Conservation (phyloP, 2,329 filamentous ascomycete species). For the Pyrenophora tritici-repentis region DNA sequence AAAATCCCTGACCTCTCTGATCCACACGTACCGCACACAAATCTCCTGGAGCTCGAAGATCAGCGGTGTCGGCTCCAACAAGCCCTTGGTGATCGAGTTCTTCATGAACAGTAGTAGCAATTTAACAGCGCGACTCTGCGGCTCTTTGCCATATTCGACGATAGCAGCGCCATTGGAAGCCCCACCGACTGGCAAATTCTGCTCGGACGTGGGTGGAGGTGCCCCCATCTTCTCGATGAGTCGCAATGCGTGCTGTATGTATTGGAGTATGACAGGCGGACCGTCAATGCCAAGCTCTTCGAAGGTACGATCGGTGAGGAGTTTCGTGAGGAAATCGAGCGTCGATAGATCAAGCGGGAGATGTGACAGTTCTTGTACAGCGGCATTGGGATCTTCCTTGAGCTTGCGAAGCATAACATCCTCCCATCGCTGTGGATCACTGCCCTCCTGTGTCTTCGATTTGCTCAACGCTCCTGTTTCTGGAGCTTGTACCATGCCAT, state of each 20-base stretch:
- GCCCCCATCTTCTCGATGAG: constrained; percentile 40
- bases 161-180: constrained; percentile 1
- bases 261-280: constrained; percentile 37
- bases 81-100: constrained; percentile 43
- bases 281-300: constrained; percentile 30
- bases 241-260: constrained; percentile 47
- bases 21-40: constrained; percentile 48
- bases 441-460: neutral
- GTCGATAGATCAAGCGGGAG: constrained; percentile 45
- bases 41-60: constrained; percentile 50
- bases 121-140: constrained; percentile 44
- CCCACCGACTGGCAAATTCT: constrained; percentile 4
- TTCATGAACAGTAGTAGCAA: constrained; percentile 47
- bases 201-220: constrained; percentile 5
- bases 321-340: constrained; percentile 47
- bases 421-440: constrained; percentile 27
- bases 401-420: constrained; percentile 26
- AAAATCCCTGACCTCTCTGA: constrained; percentile 49
- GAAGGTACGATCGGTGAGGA: constrained; percentile 37
- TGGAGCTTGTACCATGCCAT: constrained; percentile 9
- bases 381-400: constrained; percentile 24
- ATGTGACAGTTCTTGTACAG: constrained; percentile 38
- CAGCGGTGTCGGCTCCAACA: constrained; percentile 38
- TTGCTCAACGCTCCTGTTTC: neutral
- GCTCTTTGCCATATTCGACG: constrained; percentile 39